These are phyloP conservation scores for Microstroma glucosiphilum DNA, from an alignment of 1,284 basidiomycete genomes.

Conservation along the genomic window DNA sequence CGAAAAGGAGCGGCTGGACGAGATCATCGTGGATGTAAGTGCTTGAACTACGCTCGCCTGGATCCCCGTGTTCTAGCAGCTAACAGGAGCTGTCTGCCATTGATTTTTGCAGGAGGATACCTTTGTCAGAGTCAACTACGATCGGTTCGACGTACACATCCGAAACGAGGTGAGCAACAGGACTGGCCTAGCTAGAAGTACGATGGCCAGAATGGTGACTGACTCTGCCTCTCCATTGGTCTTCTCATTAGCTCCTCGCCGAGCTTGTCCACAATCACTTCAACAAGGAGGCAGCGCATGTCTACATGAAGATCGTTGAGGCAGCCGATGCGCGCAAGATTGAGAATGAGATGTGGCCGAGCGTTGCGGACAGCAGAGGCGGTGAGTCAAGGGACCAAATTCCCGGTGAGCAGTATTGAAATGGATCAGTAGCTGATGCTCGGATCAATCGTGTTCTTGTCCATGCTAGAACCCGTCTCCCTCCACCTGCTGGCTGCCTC, in stretches of 20 bases:
- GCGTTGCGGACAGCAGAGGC: conserved; percentile 2
- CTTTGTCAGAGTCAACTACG: conserved; percentile 78
- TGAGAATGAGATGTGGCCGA: conserved; percentile 6
- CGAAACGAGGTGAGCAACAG: conserved; percentile 63
- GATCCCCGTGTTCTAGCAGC: no score
- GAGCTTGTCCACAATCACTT: conserved; percentile 11
- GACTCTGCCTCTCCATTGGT: no score
- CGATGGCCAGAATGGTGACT: no score
- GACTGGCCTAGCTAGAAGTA: no score
- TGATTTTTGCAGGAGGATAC: conserved; percentile 54
- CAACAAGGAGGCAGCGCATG: not conserved
- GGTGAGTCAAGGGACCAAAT: not conserved
- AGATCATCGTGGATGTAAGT: conserved; percentile 52
- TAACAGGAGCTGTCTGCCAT: no score
- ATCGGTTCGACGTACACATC: conserved; percentile 79
- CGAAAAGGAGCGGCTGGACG: conserved; percentile 6
- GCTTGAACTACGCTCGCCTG: no score
- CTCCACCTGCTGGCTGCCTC: no score
- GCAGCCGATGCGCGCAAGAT: conserved; percentile 7
- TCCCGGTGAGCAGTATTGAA: not conserved
- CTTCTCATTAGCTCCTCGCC: conserved; percentile 37
- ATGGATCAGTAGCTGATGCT: not conserved
- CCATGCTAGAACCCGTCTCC: not conserved
- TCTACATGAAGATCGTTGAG: conserved; percentile 5
- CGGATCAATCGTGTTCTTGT: not conserved